Evolutionary conservation across 164 flowering plant species (phyloP), one percentile per base, ranked within the genome.

Genomic region (Stephania cephalantha): DNA sequence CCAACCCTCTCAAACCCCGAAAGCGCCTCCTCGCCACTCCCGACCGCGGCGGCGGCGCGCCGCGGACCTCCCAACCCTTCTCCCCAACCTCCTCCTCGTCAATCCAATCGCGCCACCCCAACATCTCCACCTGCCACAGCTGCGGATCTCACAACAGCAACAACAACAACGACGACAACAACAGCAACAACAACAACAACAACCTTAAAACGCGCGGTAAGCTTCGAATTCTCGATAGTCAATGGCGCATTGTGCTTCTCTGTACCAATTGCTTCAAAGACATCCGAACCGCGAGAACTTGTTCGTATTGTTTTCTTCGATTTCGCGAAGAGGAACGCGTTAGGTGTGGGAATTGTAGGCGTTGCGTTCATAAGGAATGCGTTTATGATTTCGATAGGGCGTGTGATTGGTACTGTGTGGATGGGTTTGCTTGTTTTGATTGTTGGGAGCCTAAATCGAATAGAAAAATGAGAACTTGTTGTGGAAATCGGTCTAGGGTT

Each of bases 181-280:
- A 35, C 42, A 35, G 4, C 42, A 35, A 35, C 42, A 35, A 35
- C 42, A 35, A 35, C 42, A 35, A 35, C 42, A 35, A 35, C 42
- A 35, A 35, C 42, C 42, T 4, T 35, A 35, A 35, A 35, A 35
- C 42, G 42, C 42, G 2, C 42, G 42, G 42, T 35, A 81, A 79
- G 71, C 87, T 92, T 22, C 91, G 68, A 69, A 52, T 74, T 63
- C 79, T 92, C 1, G 76, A 78, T 71, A 92, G 95, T 79, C 81
- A 83, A 58, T 92, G 97, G 97, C 88, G 97, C 8, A 76, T 90
- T 44, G 89, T 90, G 50, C 88, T 90, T 31, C 84, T 92, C 45
- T 92, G 97, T 75, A 81, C 70, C 13, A 75, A 63, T 69, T 92
- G 97, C 81, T 46, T 78, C 25, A 5, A 29, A 7, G 73, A 78